These are phyloP conservation scores for Neurospora tetraspora DNA, from an alignment of 495 filamentous ascomycete species.

Conservation along the genomic window DNA sequence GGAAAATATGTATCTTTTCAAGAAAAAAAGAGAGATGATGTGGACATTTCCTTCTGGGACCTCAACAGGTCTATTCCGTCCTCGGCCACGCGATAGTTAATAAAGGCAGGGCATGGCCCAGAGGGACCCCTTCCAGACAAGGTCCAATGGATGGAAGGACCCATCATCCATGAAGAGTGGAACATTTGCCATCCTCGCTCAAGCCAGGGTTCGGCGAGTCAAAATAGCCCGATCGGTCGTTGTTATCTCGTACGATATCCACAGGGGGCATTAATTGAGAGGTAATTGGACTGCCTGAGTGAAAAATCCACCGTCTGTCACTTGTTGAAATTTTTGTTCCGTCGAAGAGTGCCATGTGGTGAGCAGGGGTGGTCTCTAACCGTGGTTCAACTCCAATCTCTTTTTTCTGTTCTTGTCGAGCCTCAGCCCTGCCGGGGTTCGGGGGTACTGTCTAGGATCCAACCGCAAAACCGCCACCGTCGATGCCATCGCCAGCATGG, in stretches of 20 bases:
- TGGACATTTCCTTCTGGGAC: neutral
- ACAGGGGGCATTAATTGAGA: neutral
- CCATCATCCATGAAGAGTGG: neutral
- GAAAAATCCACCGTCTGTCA: neutral
- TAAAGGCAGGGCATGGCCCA: neutral
- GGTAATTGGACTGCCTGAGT: conserved; percentile 2
- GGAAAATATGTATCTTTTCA: neutral
- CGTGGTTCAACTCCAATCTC: neutral
- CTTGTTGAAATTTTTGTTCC: neutral
- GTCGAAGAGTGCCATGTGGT: conserved; percentile 9
- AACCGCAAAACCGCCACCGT: neutral
- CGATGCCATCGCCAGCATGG: neutral
- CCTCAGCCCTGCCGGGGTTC: neutral
- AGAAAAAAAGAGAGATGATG: neutral
- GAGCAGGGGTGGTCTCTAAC: neutral
- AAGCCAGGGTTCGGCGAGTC: conserved; percentile 5
- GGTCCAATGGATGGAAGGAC: neutral
- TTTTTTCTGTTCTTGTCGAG: neutral
- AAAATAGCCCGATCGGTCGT: conserved; percentile 1
- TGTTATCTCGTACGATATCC: conserved; percentile 12
- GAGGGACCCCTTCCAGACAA: neutral
- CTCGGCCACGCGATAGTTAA: neutral
- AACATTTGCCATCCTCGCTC: neutral
- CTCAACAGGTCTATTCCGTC: neutral
- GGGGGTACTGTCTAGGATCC: neutral